These are phyloP conservation scores for Blastobotrys serpentis DNA, from an alignment of 1,139 yeast species.

Conservation along the genomic window DNA sequence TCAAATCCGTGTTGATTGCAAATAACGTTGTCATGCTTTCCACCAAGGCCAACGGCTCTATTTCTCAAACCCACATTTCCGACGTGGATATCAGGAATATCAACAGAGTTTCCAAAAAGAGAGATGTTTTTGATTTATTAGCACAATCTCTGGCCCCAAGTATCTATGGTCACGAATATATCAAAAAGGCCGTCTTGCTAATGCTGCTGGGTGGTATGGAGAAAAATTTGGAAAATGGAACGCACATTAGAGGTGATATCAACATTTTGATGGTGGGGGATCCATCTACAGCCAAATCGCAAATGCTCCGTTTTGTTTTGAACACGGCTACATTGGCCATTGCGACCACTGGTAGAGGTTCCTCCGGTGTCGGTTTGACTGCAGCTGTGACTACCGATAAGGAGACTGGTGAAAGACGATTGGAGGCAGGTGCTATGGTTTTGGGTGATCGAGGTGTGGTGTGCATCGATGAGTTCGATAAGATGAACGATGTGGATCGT, in stretches of 20 bases:
- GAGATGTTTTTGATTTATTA: slow-evolving; percentile 72
- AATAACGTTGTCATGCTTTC: slow-evolving; percentile 87
- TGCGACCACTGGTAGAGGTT: slow-evolving; percentile 98
- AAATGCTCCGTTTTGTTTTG: slow-evolving; percentile 86
- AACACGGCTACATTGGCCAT: slow-evolving; percentile 95
- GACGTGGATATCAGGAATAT: slow-evolving; percentile 86
- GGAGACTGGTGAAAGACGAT: slow-evolving; percentile 94
- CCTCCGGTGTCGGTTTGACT: slow-evolving; percentile 98
- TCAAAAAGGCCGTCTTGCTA: slow-evolving; percentile 85
- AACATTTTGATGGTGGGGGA: slow-evolving; percentile 97
- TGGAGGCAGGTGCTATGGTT: slow-evolving; percentile 99
- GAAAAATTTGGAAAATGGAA: slow-evolving; percentile 90
- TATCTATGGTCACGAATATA: slow-evolving; percentile 88
- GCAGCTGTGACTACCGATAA: slow-evolving; percentile 97
- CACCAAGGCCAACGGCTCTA: slow-evolving; percentile 78
- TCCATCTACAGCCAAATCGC: slow-evolving; percentile 98
- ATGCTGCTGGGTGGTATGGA: slow-evolving; percentile 95
- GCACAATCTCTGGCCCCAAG: slow-evolving; percentile 93
- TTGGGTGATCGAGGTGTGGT: slow-evolving; percentile 96
- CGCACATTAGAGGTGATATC: slow-evolving; percentile 97
- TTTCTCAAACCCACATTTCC: slow-evolving; percentile 70
- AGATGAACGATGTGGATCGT: slow-evolving; percentile 94
- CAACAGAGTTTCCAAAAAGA: slow-evolving; percentile 67
- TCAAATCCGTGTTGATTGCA: slow-evolving; percentile 78
- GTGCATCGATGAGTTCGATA: slow-evolving; percentile 97